These are phyloP conservation scores for Melastoma malabathricum DNA, from an alignment of 345 rosid genomes.

Conservation along the genomic window DNA sequence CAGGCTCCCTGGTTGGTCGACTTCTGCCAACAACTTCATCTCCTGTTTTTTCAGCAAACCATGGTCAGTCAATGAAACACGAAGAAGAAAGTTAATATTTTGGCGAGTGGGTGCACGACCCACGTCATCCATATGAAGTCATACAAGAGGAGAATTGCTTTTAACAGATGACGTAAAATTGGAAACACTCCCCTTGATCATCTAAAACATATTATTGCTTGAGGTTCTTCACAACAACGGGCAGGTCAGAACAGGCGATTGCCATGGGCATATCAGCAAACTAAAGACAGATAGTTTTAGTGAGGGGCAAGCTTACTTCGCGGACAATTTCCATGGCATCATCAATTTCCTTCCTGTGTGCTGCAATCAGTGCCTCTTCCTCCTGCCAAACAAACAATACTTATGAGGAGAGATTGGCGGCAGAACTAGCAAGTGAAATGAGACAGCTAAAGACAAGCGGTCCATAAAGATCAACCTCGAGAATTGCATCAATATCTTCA, in stretches of 20 bases:
- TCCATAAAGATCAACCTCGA: slow-evolving; percentile 39
- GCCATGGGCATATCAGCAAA: not conserved
- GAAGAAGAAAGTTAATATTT: not conserved
- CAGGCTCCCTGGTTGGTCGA: slow-evolving; percentile 90
- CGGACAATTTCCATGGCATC: slow-evolving; percentile 98
- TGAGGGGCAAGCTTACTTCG: slow-evolving; percentile 39
- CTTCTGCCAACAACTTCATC: slow-evolving; percentile 90
- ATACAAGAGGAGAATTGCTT: too few species aligned
- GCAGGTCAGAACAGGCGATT: too few species aligned
- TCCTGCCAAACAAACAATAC: slow-evolving; percentile 30
- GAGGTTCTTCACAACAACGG: too few species aligned
- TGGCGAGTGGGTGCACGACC: too few species aligned
- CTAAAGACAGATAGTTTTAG: not conserved
- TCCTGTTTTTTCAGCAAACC: slow-evolving; percentile 33
- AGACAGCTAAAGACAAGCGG: slow-evolving; percentile 2
- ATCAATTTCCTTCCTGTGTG: slow-evolving; percentile 98
- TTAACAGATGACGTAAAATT: too few species aligned
- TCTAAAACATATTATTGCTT: too few species aligned
- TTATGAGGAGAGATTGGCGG: not conserved
- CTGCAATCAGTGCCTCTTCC: slow-evolving; percentile 83
- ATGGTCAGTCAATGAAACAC: too few species aligned
- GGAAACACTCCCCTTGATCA: too few species aligned
- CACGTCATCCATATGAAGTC: too few species aligned
- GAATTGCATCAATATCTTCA: slow-evolving; percentile 67
- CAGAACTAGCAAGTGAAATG: not conserved